Evolutionary conservation across 202 grass and related monocot species (phyloP), one percentile per base, ranked within the genome.

Genomic region (Panicum hallii): DNA sequence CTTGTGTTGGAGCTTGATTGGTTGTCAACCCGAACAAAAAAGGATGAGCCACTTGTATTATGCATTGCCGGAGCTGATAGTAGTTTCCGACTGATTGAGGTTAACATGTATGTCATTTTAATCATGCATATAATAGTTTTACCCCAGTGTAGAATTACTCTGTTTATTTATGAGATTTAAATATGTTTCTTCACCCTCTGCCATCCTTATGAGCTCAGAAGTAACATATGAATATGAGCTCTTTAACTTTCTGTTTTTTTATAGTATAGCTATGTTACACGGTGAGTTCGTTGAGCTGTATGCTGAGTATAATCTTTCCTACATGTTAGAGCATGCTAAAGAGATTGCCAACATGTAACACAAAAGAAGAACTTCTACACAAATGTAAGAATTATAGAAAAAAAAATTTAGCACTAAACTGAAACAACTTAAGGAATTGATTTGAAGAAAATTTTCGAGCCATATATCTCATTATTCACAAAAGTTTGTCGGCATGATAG

Each of bases 11-110:
- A 99, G 87, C 93, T 99, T 84, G 96, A 99, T 94, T 99, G 96
- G 96, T 85, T 99, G 77, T 91, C 96, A 76, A 95, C 85, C n/a
- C 86, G 90, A 69, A 92, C 85, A 89, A 95, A 84, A 74, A 99
- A 88, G 85, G 91, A 94, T 76, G 96, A 99, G 67, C 96, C 96
- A 56, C 89, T 99, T 75, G 90, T 92, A 70, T 88, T 99, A 74
- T 95, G 96, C 86, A 99, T 99, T 82, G 93, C 96, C 76, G 96
- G 96, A 89, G 96, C 96, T 95, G 96, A 96, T 88, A 96, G 93
- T 85, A 96, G 96, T 72, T 93, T 95, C 78, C 91, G 96, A 47
- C 86, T 99, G 69, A 90, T 99, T 91, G 96, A 99, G 82, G 94
- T 99, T 90, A 98, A 94, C 82, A 95, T 94, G 96, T 95, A 98